Evolutionary conservation across 129 eudicot genomes (phyloP).

Genomic region (Apium graveolens): DNA sequence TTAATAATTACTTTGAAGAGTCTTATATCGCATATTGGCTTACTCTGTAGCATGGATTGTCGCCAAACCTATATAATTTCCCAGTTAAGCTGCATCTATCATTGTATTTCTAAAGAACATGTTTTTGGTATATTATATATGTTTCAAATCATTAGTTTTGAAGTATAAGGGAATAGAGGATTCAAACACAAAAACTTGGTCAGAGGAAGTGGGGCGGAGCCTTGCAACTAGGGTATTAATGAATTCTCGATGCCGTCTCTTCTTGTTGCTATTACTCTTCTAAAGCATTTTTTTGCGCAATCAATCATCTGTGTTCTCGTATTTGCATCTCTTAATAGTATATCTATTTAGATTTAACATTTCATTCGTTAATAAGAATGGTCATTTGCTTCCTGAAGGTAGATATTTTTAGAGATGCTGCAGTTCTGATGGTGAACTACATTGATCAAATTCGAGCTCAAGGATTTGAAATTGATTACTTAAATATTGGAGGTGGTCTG

Average conservation of each 20-base stretch:
- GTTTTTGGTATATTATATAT: not conserved
- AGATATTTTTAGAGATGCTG: slow-evolving; percentile 58
- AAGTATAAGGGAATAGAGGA: not conserved
- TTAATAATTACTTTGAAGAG: not conserved
- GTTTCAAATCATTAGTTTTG: not conserved
- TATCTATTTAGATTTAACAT: not conserved
- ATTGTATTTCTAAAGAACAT: not conserved
- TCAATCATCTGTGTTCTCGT: not conserved
- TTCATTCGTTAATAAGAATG: not conserved
- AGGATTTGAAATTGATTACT: slow-evolving; percentile 52
- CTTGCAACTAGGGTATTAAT: not conserved
- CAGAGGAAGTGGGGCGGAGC: not conserved
- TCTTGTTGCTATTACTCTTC: not conserved
- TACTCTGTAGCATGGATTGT: not conserved
- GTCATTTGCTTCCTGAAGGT: slow-evolving; percentile 24
- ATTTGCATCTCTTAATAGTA: not conserved
- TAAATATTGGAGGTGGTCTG: slow-evolving; percentile 61
- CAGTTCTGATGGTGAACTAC: slow-evolving; percentile 53
- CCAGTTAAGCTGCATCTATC: not conserved
- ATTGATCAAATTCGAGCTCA: slow-evolving; percentile 52
- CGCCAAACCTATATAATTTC: not conserved
- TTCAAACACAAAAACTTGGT: not conserved
- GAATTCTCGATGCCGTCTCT: not conserved
- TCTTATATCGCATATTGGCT: not conserved
- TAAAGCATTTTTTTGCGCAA: not conserved